Conservation (phyloP, 2,329 filamentous ascomycete genomes). For the Phialophora tarda region DNA sequence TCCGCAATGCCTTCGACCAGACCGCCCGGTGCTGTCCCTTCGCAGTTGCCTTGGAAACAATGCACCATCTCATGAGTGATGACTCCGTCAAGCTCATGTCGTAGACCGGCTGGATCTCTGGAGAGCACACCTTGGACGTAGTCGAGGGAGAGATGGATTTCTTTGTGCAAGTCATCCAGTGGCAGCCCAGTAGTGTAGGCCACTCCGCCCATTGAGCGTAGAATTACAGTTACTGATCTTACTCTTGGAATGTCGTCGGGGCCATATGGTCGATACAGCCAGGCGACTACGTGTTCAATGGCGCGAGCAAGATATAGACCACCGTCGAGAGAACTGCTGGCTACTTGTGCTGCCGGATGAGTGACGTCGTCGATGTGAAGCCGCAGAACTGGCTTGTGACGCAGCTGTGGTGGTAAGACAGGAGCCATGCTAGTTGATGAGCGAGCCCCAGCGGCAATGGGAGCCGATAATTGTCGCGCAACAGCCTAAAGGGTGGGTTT, state of each 20-base stretch:
- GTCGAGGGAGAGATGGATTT: slow-evolving; percentile 82
- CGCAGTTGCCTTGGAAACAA: slow-evolving; percentile 83
- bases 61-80: slow-evolving; percentile 93
- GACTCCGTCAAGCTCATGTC: slow-evolving; percentile 76
- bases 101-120: slow-evolving; percentile 29
- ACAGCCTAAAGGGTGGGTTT: not conserved
- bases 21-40: slow-evolving; percentile 68
- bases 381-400: slow-evolving; percentile 35
- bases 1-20: slow-evolving; percentile 91
- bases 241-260: slow-evolving; percentile 56
- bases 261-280: slow-evolving; percentile 66
- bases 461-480: not conserved
- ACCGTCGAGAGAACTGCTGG: slow-evolving; percentile 70
- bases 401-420: slow-evolving; percentile 21
- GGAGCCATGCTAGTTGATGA: slow-evolving; percentile 19
- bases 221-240: slow-evolving; percentile 81
- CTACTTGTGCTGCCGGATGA: slow-evolving; percentile 65
- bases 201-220: slow-evolving; percentile 80
- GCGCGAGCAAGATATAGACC: slow-evolving; percentile 66
- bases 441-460: not conserved
- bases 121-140: slow-evolving; percentile 62
- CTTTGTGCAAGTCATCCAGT: slow-evolving; percentile 84
- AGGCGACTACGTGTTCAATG: slow-evolving; percentile 70
- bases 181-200: slow-evolving; percentile 85
- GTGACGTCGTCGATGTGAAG: slow-evolving; percentile 52